phyloP scores from a whole-genome alignment of 2,329 filamentous ascomycete genomes.

The Fusarium incarnatum region DNA sequence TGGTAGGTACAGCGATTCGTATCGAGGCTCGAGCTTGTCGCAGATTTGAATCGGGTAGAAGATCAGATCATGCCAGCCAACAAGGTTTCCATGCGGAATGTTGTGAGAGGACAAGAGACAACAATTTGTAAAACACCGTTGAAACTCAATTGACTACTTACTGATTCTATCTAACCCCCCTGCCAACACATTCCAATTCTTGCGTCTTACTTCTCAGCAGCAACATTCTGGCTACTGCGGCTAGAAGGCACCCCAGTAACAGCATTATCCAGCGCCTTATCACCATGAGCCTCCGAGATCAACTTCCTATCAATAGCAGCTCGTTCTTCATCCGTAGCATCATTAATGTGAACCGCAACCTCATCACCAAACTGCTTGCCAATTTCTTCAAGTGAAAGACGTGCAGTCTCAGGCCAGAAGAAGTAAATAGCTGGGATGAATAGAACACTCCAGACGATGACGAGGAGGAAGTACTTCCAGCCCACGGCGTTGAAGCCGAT shows the following conservation, averaged over 20 bases:
- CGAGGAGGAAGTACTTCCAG: conserved; percentile 64
- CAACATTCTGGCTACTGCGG: conserved; percentile 11
- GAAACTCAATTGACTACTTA: background rate
- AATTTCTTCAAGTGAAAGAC: conserved; percentile 57
- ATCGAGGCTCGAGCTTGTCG: no score
- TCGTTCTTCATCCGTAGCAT: conserved; percentile 52
- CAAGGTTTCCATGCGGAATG: no score
- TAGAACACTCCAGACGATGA: conserved; percentile 56
- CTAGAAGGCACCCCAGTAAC: background rate
- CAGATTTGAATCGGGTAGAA: no score
- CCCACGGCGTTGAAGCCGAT: conserved; percentile 56
- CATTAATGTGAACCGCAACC: conserved; percentile 59
- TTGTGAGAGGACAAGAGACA: background rate
- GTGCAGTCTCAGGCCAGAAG: conserved; percentile 49
- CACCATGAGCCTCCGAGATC: background rate
- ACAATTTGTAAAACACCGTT: background rate
- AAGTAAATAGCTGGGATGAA: conserved; percentile 50
- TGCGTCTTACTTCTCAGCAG: background rate
- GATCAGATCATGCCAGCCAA: no score
- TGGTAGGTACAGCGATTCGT: background rate
- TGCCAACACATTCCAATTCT: no score
- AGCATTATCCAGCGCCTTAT: background rate
- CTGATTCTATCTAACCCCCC: no score
- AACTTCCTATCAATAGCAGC: conserved; percentile 24
- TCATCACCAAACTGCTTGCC: conserved; percentile 58